Percentiles rank a stretch among this genome's conserved stretches.
Evolutionary conservation across 208 protist genomes (phyloP).

Genomic region (Trypanosoma platydactyli): DNA sequence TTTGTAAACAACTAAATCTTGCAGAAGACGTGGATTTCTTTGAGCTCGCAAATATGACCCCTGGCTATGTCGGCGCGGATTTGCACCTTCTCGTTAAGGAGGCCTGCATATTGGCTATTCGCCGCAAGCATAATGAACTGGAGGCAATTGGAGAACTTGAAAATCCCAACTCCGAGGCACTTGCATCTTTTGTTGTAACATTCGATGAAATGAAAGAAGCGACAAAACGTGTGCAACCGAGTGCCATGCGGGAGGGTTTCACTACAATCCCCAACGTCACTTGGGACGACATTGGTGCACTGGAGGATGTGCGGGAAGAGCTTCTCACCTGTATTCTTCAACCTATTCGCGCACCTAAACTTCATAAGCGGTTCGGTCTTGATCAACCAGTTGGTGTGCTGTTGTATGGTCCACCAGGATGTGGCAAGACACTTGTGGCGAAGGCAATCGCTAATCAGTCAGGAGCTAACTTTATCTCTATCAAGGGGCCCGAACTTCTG

Average conservation of each 20-base stretch:
- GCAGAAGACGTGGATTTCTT: slow-evolving; percentile 92
- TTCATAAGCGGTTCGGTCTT: slow-evolving; percentile 91
- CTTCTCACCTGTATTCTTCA: slow-evolving; percentile 90
- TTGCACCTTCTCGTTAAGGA: slow-evolving; percentile 96
- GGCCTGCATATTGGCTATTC: slow-evolving; percentile 87
- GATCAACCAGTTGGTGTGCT: slow-evolving; percentile 94
- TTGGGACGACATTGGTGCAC: slow-evolving; percentile 97
- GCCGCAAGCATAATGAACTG: slow-evolving; percentile 77
- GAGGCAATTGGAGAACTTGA: slow-evolving; percentile 36
- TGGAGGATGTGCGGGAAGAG: slow-evolving; percentile 94
- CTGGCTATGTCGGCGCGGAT: slow-evolving; percentile 98
- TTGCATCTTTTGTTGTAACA: slow-evolving; percentile 72
- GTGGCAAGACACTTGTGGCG: slow-evolving; percentile 96
- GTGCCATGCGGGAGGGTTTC: slow-evolving; percentile 96
- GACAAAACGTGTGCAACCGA: slow-evolving; percentile 96
- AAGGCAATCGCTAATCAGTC: slow-evolving; percentile 95
- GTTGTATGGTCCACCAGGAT: slow-evolving; percentile 98
- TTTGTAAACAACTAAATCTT: slow-evolving; percentile 85
- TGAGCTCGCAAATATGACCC: slow-evolving; percentile 94
- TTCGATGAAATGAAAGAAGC: slow-evolving; percentile 88
- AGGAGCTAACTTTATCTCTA: slow-evolving; percentile 98
- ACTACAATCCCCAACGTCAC: slow-evolving; percentile 96
- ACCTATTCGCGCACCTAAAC: slow-evolving; percentile 90
- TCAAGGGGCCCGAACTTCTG: slow-evolving; percentile 98
- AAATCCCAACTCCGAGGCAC: slow-evolving; percentile 48